Conservation (phyloP, 306 rosid species). For the Betula pendula region DNA sequence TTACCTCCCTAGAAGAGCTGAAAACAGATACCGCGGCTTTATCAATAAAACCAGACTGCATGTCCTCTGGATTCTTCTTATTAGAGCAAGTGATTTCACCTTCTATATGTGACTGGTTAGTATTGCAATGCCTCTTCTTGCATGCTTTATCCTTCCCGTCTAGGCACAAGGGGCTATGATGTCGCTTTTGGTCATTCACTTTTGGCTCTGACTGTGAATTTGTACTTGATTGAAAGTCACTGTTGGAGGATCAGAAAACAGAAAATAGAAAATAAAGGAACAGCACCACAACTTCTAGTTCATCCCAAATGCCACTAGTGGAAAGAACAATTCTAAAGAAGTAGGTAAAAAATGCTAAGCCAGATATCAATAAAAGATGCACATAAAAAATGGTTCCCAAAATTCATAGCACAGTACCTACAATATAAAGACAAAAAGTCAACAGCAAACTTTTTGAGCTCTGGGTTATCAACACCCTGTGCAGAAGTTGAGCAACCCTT, state of each 20-base stretch:
- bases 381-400: background rate
- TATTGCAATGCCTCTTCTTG: conserved; percentile 40
- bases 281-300: background rate
- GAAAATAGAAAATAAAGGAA: background rate
- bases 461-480: conserved; percentile 34
- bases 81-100: conserved; percentile 29
- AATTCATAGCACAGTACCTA: conserved; percentile 44
- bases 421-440: conserved; percentile 76
- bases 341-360: background rate
- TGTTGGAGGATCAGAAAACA: conserved; percentile 25
- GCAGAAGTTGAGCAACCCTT: conserved; percentile 27
- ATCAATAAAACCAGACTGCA: conserved; percentile 37
- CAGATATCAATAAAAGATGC: background rate
- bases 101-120: conserved; percentile 33
- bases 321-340: background rate
- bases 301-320: conserved; percentile 8
- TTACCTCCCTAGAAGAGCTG: conserved; percentile 35
- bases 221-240: conserved; percentile 43
- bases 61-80: conserved; percentile 34
- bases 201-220: conserved; percentile 43
- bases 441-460: conserved; percentile 57
- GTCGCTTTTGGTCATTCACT: conserved; percentile 48
- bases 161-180: conserved; percentile 31
- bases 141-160: conserved; percentile 37
- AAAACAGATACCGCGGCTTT: conserved; percentile 35